Base-by-base conservation (phyloP, 176 grass and related monocot species). In the Poa pratensis region DNA sequence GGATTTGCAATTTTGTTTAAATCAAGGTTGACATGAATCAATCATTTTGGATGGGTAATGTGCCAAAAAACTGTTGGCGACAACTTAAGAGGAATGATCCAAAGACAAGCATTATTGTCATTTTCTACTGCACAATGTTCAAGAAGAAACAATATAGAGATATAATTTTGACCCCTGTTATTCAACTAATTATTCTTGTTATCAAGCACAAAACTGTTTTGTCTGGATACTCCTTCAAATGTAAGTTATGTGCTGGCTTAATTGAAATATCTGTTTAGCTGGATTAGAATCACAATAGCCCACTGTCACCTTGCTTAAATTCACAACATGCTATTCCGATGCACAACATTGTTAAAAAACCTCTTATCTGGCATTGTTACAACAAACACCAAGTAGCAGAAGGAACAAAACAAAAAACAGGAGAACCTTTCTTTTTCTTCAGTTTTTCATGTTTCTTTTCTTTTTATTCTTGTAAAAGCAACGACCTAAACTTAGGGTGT, bases 381-480 rank as follows among this genome's bases (percentile, higher is more conserved):
- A 62, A 42, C 27, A 79, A 49, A 20, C 20, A 69, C 37, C 13
- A 30, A 16, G 24, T 7, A 12, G 70, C 39, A 83, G 50, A 88
- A 1, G 15, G 58, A n/a, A 13, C 20, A 50, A 61, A 79, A 66
- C 69, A 65, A 6, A 55, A 45, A 55, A 53, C 14, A 32, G 4
- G 53, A 3, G 12, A 51, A 17, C 6, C 7, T 19, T 16, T n/a
- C 57, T 20, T 18, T 24, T 3, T 51, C 5, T 69, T 40, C 13
- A 2, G 43, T 45, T 45, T 42, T 42, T 42, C 8, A 45, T 45
- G 43, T 45, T 11, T 10, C 0, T 11, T 45, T 45, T 11, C 43
- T 75, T 85, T 83, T 83, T 42, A 79, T 79, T 88, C 30, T 6
- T 24, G 19, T n/a, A 1, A 69, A 32, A 20, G 20, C 59, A 85